Conservation (phyloP, 768 basidiomycete species). For the Kwoniella pini region DNA sequence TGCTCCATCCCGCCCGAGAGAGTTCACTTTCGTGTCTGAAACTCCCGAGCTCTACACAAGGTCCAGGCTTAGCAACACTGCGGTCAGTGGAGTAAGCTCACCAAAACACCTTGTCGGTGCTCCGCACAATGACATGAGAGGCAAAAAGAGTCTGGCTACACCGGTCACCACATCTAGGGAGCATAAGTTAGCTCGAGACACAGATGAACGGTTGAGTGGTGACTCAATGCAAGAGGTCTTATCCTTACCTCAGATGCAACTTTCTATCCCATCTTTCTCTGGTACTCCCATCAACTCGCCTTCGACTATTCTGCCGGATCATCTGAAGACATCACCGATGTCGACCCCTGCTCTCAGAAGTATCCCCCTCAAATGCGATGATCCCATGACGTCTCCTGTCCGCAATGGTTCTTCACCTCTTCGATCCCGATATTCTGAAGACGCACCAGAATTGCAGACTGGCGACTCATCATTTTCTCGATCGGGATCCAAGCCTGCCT, state of each 20-base stretch:
- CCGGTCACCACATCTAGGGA: not conserved
- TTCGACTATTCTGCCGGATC: too few species aligned
- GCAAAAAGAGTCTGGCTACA: not conserved
- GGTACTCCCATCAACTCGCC: not conserved
- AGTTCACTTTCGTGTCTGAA: not conserved
- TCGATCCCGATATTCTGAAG: too few species aligned
- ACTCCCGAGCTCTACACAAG: not conserved
- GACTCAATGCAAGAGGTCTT: not conserved
- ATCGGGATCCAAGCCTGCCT: not conserved
- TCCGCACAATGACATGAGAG: too few species aligned
- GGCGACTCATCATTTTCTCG: conserved; percentile 2
- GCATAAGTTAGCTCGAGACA: not conserved
- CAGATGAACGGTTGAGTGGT: too few species aligned
- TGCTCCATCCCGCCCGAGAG: too few species aligned
- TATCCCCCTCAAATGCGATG: too few species aligned
- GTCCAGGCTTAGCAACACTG: not conserved
- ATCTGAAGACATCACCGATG: too few species aligned
- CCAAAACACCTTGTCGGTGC: too few species aligned
- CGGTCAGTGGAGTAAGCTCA: too few species aligned
- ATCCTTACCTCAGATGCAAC: not conserved
- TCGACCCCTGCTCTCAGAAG: too few species aligned
- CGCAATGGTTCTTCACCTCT: too few species aligned
- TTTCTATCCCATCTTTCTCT: not conserved
- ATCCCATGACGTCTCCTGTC: too few species aligned
- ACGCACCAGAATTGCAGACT: not conserved